A percentile compares a stretch with the other conserved stretches of the same genome.
Evolutionary conservation across 192 early-diverging fungal genomes (phyloP).

Genomic region (Coemansia sp.): DNA sequence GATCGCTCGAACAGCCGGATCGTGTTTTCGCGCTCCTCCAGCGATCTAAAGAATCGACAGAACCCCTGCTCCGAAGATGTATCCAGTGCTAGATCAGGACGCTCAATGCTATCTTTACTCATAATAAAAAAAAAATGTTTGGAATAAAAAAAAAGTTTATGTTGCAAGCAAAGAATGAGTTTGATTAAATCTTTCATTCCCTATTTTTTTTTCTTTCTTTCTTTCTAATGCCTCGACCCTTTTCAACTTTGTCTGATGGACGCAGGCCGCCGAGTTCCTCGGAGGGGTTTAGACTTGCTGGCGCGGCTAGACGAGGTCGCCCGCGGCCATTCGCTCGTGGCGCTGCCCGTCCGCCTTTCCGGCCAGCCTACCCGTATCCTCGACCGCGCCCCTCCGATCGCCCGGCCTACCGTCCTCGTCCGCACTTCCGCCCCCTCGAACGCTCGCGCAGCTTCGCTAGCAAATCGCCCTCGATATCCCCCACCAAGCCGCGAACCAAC

Average conservation of each 20-base stretch:
- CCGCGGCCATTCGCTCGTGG: not conserved
- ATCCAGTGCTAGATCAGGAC: constrained; percentile 39
- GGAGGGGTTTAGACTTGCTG: not conserved
- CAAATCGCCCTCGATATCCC: not conserved
- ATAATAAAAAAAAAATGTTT: constrained; percentile 7
- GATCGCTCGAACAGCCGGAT: constrained; percentile 53
- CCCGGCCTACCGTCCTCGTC: not conserved
- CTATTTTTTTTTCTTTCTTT: not conserved
- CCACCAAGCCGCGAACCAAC: too few species aligned
- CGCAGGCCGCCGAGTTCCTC: not conserved
- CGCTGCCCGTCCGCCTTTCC: not conserved
- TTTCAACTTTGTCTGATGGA: not conserved
- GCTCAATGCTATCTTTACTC: constrained; percentile 24
- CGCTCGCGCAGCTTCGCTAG: not conserved
- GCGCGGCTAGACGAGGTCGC: not conserved
- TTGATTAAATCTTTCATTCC: not conserved
- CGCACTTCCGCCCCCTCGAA: not conserved
- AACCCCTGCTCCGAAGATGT: constrained; percentile 46
- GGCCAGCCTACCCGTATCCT: not conserved
- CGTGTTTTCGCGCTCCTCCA: constrained; percentile 33
- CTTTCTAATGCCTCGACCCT: not conserved
- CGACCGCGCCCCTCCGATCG: not conserved
- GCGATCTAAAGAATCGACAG: constrained; percentile 28
- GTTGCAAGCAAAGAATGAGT: too few species aligned
- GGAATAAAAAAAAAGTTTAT: too few species aligned